These are phyloP conservation scores for Selaginella tamariscina DNA, from an alignment of 75 land plant genomes.

Conservation along the genomic window DNA sequence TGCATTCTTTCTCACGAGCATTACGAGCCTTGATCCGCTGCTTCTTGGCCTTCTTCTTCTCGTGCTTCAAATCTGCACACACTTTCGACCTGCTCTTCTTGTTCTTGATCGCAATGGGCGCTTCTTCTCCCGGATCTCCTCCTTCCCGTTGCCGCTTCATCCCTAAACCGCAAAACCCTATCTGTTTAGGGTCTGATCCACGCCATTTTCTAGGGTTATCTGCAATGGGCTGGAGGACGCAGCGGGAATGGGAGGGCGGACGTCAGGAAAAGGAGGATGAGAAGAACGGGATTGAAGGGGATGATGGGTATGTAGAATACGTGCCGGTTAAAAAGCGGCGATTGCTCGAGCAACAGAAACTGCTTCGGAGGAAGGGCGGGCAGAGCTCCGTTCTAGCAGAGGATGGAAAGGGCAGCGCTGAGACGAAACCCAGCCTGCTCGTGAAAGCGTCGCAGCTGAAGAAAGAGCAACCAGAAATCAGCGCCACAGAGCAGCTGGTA, in stretches of 20 bases:
- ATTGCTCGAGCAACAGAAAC: background rate
- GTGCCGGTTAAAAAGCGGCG: constrained; percentile 10
- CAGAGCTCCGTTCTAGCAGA: background rate
- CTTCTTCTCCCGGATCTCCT: background rate
- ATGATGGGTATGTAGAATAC: constrained; percentile 7
- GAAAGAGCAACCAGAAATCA: background rate
- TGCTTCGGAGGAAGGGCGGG: background rate
- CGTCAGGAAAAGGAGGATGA: background rate
- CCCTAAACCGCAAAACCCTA: background rate
- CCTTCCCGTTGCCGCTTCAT: background rate
- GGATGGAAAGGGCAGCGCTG: background rate
- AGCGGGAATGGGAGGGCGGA: background rate
- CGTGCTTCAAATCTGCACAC: constrained; percentile 58
- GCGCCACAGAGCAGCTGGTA: constrained; percentile 5
- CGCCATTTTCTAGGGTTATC: background rate
- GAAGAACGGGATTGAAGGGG: background rate
- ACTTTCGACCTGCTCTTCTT: constrained; percentile 59
- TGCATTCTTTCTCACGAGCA: constrained; percentile 50
- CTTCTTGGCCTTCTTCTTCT: constrained; percentile 74
- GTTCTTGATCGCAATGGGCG: constrained; percentile 61
- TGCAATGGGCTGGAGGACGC: background rate
- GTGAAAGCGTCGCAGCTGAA: background rate
- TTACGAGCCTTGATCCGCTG: constrained; percentile 51
- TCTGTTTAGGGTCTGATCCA: background rate
- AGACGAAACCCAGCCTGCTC: constrained; percentile 3